Evolutionary conservation across 805 yeast species (phyloP).

Genomic region (Candida oleophila): DNA sequence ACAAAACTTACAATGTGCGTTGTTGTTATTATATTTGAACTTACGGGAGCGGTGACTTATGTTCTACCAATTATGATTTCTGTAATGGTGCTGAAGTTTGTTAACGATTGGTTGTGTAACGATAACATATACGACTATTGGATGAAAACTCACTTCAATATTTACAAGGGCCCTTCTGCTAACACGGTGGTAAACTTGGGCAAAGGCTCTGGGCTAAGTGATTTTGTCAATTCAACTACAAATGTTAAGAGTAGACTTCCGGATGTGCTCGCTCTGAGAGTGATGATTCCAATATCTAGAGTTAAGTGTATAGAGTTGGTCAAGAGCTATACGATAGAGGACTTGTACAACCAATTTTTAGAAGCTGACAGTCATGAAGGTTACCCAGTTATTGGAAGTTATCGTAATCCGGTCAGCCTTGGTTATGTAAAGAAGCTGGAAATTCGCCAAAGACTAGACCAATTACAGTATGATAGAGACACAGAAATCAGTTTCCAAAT

Average conservation of each 20-base stretch:
- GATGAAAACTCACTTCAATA: conserved; percentile 31
- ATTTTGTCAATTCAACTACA: conserved; percentile 28
- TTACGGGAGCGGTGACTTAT: conserved; percentile 83
- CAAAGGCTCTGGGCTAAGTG: conserved; percentile 39
- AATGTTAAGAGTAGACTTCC: conserved; percentile 30
- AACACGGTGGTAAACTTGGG: conserved; percentile 23
- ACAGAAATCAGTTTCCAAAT: conserved; percentile 18
- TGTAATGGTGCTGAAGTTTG: conserved; percentile 70
- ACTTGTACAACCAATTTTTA: conserved; percentile 17
- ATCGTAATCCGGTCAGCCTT: conserved; percentile 22
- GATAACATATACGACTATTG: conserved; percentile 63
- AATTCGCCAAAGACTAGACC: neutral
- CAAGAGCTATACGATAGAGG: conserved; percentile 21
- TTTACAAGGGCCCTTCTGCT: neutral
- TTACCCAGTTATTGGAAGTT: conserved; percentile 33
- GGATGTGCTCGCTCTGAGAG: conserved; percentile 22
- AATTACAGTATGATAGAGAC: neutral
- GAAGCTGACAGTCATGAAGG: conserved; percentile 41
- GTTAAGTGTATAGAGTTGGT: conserved; percentile 29
- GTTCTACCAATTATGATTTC: conserved; percentile 85
- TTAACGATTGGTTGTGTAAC: conserved; percentile 60
- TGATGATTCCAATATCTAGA: conserved; percentile 29
- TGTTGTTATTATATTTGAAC: conserved; percentile 77
- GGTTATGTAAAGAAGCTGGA: conserved; percentile 34
- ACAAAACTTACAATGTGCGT: conserved; percentile 78